Base-by-base conservation (phyloP, 306 rosid species). In the Citrullus mucosospermus region DNA sequence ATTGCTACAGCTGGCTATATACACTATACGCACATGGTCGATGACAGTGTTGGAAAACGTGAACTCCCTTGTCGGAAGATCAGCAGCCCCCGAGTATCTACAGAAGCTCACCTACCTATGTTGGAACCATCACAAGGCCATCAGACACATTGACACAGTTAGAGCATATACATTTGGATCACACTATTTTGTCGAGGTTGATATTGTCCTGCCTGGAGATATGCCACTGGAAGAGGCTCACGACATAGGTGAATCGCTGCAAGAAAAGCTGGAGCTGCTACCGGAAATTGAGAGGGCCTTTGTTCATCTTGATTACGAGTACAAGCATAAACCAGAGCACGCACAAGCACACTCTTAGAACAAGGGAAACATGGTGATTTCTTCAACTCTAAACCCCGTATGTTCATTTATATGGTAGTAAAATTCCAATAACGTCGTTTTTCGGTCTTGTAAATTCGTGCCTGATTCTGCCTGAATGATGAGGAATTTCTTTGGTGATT, bases 151-250 rank as follows among this genome's bases (percentile, higher is more conserved):
- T 0, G 98, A 94, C 32, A 94, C 98, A 0, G 98, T 94, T 48
- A 86, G 97, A 17, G 97, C 98, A 5, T 94, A 94, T 86, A 92
- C 98, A 39, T 92, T 94, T 36, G 98, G 98, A 65, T 92, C 97
- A 55, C 98, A 94, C 91, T 94, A 86, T 88, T 94, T 94, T 63
- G 97, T 94, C 2, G 98, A 94, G 88, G 98, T 94, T 67, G 98
- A 94, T 82, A 94, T 94, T 17, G 98, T 92, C 76, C 86, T 94
- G 79, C 93, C 98, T 51, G 81, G 96, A 2, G 82, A 63, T 76
- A 94, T 94, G 98, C 97, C 96, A 66, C 65, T 94, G 73, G 92
- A 89, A 84, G 92, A 87, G 82, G 98, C 98, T 36, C 98, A 94
- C 39, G 98, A 94, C 87, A 94, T 94, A 8, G 98, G 98, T 1